A percentile compares a stretch with the other conserved stretches of the same genome.
Conservation (phyloP, 2,329 filamentous ascomycete genomes). For the Annulohypoxylon truncatum region DNA sequence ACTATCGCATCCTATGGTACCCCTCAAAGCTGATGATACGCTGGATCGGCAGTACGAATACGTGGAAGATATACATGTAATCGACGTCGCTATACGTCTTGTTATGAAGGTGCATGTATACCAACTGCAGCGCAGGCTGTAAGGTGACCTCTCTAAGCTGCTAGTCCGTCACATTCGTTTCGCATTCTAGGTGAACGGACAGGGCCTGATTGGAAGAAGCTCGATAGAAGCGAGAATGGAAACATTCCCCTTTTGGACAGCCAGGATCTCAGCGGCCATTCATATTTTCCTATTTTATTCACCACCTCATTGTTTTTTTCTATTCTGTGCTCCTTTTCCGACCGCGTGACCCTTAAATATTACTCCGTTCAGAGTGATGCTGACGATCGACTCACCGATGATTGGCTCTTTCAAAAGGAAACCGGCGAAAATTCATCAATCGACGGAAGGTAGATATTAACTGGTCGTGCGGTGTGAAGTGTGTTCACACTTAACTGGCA, state of each 20-base stretch:
- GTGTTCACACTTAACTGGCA: conserved; percentile 25
- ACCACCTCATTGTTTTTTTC: conserved; percentile 13
- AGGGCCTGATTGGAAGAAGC: conserved; percentile 37
- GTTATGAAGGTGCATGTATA: conserved; percentile 5
- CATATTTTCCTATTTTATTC: conserved; percentile 9
- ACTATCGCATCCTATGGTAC: conserved; percentile 16
- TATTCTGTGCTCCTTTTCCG: conserved; percentile 24
- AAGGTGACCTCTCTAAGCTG: conserved; percentile 30
- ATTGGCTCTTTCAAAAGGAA: conserved; percentile 24
- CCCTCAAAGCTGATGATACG: conserved; percentile 21
- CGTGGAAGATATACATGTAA: conserved; percentile 18
- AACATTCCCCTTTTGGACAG: conserved; percentile 32
- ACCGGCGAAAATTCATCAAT: conserved; percentile 22
- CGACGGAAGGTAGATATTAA: conserved; percentile 14
- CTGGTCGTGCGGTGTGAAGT: conserved; percentile 13
- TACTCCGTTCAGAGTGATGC: conserved; percentile 28
- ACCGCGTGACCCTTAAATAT: conserved; percentile 35
- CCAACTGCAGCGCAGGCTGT: conserved; percentile 25
- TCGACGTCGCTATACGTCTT: conserved; percentile 7
- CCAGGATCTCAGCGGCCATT: conserved; percentile 11
- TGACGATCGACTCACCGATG: conserved; percentile 17
- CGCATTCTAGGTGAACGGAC: conserved; percentile 11
- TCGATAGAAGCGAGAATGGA: conserved; percentile 38
- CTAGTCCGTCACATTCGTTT: conserved; percentile 31
- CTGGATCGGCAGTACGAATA: conserved; percentile 31